Base-by-base conservation (phyloP, 768 basidiomycete genomes). In the Suillus ampliporus region DNA sequence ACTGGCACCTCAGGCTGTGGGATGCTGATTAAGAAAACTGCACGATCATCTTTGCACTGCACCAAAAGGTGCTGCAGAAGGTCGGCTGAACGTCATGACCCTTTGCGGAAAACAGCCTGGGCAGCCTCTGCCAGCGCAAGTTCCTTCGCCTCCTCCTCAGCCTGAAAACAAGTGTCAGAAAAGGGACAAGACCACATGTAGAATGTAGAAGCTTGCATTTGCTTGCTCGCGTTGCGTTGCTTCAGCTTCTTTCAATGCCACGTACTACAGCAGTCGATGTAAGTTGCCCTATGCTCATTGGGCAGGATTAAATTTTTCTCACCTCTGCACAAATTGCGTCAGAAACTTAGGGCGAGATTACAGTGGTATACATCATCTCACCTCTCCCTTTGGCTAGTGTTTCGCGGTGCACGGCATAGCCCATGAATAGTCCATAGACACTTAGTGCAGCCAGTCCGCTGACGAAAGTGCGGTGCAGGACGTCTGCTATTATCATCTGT, bases 321-420 rank as follows among this genome's bases (percentile, higher is more conserved):
- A 51, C 43, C 46, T 56, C 43, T 59, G 52, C 51, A 23, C 2
- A 59, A n/a, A 34, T 59, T 21, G 28, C 11, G 13, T 56, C 28
- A 56, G 34, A 59, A 59, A 47, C 3, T 21, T 59, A 5, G 26
- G 17, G 17, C 3, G 11, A 38, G 17, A 56, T n/a, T n/a, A 11
- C 19, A 17, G 40, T 17, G 43, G 9, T 37, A 44, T 5, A 51
- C 14, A 44, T 15, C 13, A 21, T 62, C 76, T 28, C 37, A 76
- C 74, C 74, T 72, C 61, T 69, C 26, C 74, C 74, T 62, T 72
- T 76, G 54, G 63, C 31, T 64, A 76, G 70, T 51, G 75, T 69
- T 31, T 76, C 74, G 11, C 57, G 65, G 28, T 76, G 74, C 11
- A 76, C 72, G 19, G 71, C 71, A 61, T 73, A 74, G 15, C 76